These are phyloP conservation scores for Sinapis alba DNA, from an alignment of 441 rosid genomes.

Conservation along the genomic window DNA sequence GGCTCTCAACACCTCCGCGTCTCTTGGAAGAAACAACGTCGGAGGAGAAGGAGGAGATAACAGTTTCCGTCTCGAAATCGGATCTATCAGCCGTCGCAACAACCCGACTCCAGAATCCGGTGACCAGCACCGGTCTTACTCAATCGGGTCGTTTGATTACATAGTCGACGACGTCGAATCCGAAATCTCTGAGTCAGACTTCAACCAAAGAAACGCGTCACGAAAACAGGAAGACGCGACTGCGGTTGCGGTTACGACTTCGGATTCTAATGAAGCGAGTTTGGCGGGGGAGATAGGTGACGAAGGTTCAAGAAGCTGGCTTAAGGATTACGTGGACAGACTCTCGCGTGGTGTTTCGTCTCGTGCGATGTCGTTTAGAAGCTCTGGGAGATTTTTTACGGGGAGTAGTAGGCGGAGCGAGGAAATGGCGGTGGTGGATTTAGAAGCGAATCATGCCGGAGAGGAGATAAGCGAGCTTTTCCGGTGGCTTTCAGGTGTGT, in stretches of 20 bases:
- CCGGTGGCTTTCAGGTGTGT: conserved; percentile 91
- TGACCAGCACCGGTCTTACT: conserved; percentile 58
- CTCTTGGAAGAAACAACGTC: conserved; percentile 8
- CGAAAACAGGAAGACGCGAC: conserved; percentile 54
- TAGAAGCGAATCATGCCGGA: conserved; percentile 69
- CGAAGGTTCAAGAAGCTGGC: conserved; percentile 65
- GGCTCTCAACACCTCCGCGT: conserved; percentile 27
- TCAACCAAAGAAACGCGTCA: conserved; percentile 49
- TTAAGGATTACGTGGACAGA: conserved; percentile 78
- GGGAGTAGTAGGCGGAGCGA: conserved; percentile 87
- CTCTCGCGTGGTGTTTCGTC: conserved; percentile 74
- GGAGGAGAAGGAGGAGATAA: conserved; percentile 34
- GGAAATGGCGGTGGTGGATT: conserved; percentile 46
- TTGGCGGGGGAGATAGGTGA: conserved; percentile 57
- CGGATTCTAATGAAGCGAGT: conserved; percentile 38
- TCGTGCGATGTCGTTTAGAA: conserved; percentile 66
- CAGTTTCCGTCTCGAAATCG: conserved; percentile 86
- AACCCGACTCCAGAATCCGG: conserved; percentile 37
- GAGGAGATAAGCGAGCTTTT: conserved; percentile 91
- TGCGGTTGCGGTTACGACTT: conserved; percentile 16
- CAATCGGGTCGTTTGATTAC: conserved; percentile 85
- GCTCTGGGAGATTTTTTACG: conserved; percentile 77
- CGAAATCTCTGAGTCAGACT: conserved; percentile 52
- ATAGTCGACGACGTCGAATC: conserved; percentile 69
- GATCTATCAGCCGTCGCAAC: conserved; percentile 78